Evolutionary conservation across 2,329 filamentous ascomycete species (phyloP).

Genomic region (Helotiales sp.): DNA sequence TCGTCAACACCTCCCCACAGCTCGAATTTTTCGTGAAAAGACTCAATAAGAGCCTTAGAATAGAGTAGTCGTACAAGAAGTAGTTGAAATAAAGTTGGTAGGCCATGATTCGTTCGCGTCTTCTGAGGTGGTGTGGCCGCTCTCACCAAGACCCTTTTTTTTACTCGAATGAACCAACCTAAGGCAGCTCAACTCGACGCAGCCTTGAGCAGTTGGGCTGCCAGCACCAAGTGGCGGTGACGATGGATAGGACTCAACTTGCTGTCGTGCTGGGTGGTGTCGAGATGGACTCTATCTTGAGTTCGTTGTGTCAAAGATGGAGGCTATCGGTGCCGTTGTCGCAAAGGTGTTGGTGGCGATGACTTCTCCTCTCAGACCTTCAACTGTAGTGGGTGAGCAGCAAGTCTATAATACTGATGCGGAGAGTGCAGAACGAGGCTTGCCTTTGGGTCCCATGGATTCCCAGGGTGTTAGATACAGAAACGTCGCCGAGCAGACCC

Average conservation of each 20-base stretch:
- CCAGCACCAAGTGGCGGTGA: not conserved
- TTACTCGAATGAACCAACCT: not conserved
- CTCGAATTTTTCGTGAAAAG: not conserved
- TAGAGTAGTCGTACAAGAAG: constrained; percentile 2
- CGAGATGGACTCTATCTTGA: not conserved
- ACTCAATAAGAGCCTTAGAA: constrained; percentile 1
- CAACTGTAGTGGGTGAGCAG: not conserved
- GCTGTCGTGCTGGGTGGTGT: not conserved
- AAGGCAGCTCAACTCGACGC: not conserved
- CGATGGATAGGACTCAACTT: not conserved
- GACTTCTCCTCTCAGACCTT: not conserved
- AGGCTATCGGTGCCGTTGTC: not conserved
- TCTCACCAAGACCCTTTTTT: not conserved
- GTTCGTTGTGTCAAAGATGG: not conserved
- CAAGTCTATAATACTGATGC: not conserved
- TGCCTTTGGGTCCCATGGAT: not conserved
- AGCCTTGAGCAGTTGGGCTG: constrained; percentile 3
- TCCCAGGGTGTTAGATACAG: not conserved
- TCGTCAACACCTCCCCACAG: not conserved
- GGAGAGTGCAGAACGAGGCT: constrained; percentile 1
- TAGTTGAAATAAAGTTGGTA: not conserved
- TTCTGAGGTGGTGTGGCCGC: constrained; percentile 3
- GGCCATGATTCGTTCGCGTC: constrained; percentile 4
- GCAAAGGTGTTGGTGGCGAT: not conserved
- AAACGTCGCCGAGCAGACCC: not conserved